Evolutionary conservation across 2,329 filamentous ascomycete species (phyloP), one percentile per base, ranked within the genome.

Genomic region (Mycosphaerelloides madeirae): DNA sequence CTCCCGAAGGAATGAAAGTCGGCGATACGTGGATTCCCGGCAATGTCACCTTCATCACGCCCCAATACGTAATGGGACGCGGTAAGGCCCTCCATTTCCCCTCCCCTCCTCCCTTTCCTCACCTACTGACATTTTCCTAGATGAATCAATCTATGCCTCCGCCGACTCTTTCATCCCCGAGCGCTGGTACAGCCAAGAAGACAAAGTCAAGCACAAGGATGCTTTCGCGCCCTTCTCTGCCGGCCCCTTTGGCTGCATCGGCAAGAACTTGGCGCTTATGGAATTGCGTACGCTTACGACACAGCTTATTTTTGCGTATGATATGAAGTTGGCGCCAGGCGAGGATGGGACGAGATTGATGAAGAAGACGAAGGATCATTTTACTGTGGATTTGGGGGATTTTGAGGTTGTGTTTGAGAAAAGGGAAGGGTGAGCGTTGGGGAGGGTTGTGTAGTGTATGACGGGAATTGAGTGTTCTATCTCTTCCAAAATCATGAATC

Each of bases 201-300:
- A 66, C 14, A 56, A 66, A 9, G 51, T 68, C 41, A 63, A 61
- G 45, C 58, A 68, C 31, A 63, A 62, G 35, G 52, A 55, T 12
- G 65, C 65, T 5, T 69, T 67, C 52, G 60, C 60, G 2, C 66
- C 67, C 1, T 68, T 68, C 43, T 58, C 52, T n/a, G 54, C 54
- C 31, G 65, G 65, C 4, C 55, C 60, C 2, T 63, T 62, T 28
- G 59, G 58, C 32, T 69, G 67, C 51, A 66, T 69, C 38, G 67
- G 67, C 32, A 62, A 64, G 39, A 58, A 57, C 31, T 16, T 70
- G 14, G 67, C 67, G 1, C 50, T 68, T 38, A 58, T 66, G 53
- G 65, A 68, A 46, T 38, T 70, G 11, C 56, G 65, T 2, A 60
- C 58, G 3, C 57, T 66, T 15, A 52, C 68, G 6, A 59, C 65